Conservation (phyloP, 2,329 filamentous ascomycete genomes). For the Ophiostoma montium region DNA sequence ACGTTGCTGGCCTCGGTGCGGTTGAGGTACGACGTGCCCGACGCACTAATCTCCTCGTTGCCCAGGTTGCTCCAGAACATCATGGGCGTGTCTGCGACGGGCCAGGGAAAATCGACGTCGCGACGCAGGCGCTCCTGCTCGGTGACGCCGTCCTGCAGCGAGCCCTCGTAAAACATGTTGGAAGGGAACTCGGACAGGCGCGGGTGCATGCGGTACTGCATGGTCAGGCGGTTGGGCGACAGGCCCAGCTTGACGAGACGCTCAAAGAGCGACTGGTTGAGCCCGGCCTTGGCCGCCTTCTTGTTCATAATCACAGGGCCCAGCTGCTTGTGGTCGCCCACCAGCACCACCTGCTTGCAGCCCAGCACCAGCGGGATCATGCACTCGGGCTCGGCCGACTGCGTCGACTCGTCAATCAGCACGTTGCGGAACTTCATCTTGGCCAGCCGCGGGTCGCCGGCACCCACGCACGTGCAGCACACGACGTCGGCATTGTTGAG, state of each 20-base stretch:
- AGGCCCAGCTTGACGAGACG: conserved; percentile 85
- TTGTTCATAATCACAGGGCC: conserved; percentile 99
- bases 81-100: conserved; percentile 86
- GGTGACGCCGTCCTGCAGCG: conserved; percentile 90
- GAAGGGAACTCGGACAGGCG: conserved; percentile 94
- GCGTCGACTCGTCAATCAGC: conserved; percentile 93
- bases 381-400: conserved; percentile 95
- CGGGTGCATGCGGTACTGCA: conserved; percentile 98
- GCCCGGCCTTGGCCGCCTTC: conserved; percentile 91
- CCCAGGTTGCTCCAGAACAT: conserved; percentile 99
- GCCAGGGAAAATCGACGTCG: conserved; percentile 97
- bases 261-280: conserved; percentile 98
- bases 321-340: conserved; percentile 95
- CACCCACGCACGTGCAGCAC: conserved; percentile 96
- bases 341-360: conserved; percentile 97
- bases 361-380: conserved; percentile 96
- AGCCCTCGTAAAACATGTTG: conserved; percentile 99
- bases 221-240: conserved; percentile 82
- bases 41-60: conserved; percentile 95
- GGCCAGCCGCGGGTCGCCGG: conserved; percentile 82
- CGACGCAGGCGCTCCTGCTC: conserved; percentile 75
- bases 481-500: conserved; percentile 92
- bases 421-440: conserved; percentile 99
- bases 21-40: conserved; percentile 95
- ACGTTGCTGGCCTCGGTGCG: conserved; percentile 94